These are phyloP conservation scores for Talaromyces atroroseus DNA, from an alignment of 2,329 filamentous ascomycete genomes.

Conservation along the genomic window DNA sequence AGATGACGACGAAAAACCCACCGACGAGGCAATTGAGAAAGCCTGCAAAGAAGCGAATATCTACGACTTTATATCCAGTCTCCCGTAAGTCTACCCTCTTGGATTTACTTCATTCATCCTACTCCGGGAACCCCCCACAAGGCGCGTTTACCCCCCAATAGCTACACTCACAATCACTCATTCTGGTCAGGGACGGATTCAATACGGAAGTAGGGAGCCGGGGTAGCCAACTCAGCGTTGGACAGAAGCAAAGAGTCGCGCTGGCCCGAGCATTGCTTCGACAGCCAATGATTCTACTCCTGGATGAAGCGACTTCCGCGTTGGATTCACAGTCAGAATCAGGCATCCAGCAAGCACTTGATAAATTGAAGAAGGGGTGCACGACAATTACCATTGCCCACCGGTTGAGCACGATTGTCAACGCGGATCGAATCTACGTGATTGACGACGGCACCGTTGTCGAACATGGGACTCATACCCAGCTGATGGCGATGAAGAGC, in stretches of 20 bases:
- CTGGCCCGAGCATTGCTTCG: conserved; percentile 72
- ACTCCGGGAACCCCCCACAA: too few species aligned
- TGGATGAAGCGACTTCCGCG: conserved; percentile 83
- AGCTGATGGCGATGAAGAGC: conserved; percentile 52
- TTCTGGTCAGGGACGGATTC: conserved; percentile 50
- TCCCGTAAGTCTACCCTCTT: conserved; percentile 50
- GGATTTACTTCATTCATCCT: too few species aligned
- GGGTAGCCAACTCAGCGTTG: conserved; percentile 71
- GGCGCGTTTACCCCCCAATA: conserved; percentile 49
- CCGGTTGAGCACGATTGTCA: conserved; percentile 76
- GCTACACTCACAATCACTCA: conserved; percentile 51
- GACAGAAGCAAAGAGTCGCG: conserved; percentile 75
- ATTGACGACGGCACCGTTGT: conserved; percentile 71
- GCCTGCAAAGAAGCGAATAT: conserved; percentile 81
- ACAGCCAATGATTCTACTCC: conserved; percentile 70
- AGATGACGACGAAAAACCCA: conserved; percentile 53
- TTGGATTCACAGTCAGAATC: conserved; percentile 82
- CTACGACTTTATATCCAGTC: conserved; percentile 72
- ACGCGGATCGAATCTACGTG: conserved; percentile 83
- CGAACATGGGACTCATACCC: conserved; percentile 74
- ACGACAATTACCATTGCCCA: conserved; percentile 89
- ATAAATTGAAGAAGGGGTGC: conserved; percentile 69
- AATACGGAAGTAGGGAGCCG: conserved; percentile 65
- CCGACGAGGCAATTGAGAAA: conserved; percentile 57
- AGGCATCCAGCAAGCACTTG: conserved; percentile 76